Evolutionary conservation across 306 rosid genomes (phyloP), one percentile per base, ranked within the genome.

Genomic region (Quercus alba): DNA sequence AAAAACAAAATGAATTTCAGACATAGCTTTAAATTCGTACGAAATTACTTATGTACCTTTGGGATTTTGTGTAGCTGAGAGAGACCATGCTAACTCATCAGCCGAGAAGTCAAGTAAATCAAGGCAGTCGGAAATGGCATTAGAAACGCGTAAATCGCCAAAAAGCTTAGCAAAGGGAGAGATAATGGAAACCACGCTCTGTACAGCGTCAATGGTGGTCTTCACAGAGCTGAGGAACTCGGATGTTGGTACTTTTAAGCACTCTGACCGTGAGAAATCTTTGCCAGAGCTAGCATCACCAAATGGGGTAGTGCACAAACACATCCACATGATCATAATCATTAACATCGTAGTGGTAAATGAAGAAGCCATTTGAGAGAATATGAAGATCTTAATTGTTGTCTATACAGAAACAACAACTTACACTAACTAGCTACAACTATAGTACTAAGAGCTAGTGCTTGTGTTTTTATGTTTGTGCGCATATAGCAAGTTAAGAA

Each of bases 51-150:
- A 14, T 8, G 46, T 89, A 91, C 94, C 97, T 26, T 76, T 81
- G 18, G 90, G 92, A 52, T 57, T 79, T 78, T 89, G 82, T 26
- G 91, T 31, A 4, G 94, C 95, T 56, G 95, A 86, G 59, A 83
- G 56, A 4, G 98, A 70, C 94, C 92, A 83, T 10, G 28, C 41
- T 72, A 91, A 81, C 46, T 75, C 86, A 5, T 94, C 95, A 4
- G 82, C 49, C 30, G 97, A 86, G 70, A 80, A 66, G 25, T 94
- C 94, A 2, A 94, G 88, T 73, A 94, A 84, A 23, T 91, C 95
- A 5, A 90, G 77, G 75, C 98, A 94, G 82, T 92, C 96, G 6
- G 83, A 79, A 74, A 94, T 67, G 86, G 98, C 97, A 21, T 75
- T 83, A 8, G 97, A 75, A 66, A 87, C 83, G 14, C 90, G 95